These are phyloP conservation scores for Plasmodium vinckei DNA, from an alignment of 169 alveolate species.

Conservation along the genomic window DNA sequence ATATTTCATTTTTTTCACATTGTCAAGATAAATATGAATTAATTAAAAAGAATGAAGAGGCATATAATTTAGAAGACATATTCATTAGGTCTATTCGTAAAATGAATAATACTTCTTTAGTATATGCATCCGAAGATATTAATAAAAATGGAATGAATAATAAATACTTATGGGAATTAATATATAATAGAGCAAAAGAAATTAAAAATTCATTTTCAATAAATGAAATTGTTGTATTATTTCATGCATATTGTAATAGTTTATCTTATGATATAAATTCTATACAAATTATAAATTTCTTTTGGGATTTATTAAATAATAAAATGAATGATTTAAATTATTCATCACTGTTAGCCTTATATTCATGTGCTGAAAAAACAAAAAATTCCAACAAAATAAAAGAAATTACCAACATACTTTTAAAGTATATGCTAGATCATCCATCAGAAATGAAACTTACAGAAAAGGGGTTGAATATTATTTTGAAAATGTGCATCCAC, in stretches of 20 bases:
- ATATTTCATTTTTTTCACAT: not conserved
- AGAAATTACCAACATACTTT: constrained; percentile 21
- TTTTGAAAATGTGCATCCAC: constrained; percentile 23
- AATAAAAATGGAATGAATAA: constrained; percentile 53
- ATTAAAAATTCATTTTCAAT: constrained; percentile 34
- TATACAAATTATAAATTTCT: constrained; percentile 18
- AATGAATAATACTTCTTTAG: constrained; percentile 69
- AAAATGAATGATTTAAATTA: constrained; percentile 19
- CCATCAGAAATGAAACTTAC: constrained; percentile 15
- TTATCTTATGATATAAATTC: constrained; percentile 39
- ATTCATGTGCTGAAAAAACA: constrained; percentile 73
- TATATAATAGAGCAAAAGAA: constrained; percentile 40
- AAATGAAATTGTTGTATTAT: constrained; percentile 45
- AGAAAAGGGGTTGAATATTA: constrained; percentile 41
- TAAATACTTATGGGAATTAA: constrained; percentile 44
- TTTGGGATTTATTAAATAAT: constrained; percentile 53
- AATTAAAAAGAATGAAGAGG: constrained; percentile 44
- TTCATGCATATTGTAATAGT: constrained; percentile 70
- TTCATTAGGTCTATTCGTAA: constrained; percentile 36
- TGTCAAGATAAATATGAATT: constrained; percentile 2
- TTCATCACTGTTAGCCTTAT: constrained; percentile 46
- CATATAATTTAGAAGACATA: constrained; percentile 51
- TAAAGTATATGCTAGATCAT: not conserved
- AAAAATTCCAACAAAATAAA: constrained; percentile 27
- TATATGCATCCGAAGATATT: constrained; percentile 49